Evolutionary conservation across 345 rosid species (phyloP).

Genomic region (Syzygium grande): DNA sequence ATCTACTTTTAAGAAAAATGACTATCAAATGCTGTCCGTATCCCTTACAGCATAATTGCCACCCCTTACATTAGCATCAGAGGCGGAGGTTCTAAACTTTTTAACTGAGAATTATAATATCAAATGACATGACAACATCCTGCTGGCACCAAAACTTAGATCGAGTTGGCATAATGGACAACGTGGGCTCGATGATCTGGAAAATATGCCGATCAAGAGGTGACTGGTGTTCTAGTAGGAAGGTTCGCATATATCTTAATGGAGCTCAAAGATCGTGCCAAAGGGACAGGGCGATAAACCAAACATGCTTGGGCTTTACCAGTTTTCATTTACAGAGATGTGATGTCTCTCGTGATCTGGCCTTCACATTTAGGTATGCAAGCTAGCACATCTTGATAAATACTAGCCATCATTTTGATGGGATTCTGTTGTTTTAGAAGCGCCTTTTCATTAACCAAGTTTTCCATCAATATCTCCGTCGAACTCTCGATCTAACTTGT

Average conservation of each 20-base stretch:
- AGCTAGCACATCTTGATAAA: neutral
- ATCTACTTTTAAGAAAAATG: neutral
- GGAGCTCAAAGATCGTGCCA: neutral
- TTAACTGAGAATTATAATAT: neutral
- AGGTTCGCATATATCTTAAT: neutral
- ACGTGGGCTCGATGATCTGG: neutral
- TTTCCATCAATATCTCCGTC: too few species aligned
- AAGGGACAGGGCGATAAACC: neutral
- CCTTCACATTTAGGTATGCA: neutral
- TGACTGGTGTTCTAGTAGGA: neutral
- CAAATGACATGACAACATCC: neutral
- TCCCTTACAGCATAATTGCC: neutral
- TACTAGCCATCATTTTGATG: neutral
- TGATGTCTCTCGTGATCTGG: neutral
- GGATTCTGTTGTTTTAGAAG: neutral
- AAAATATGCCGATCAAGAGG: neutral
- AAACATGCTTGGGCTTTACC: neutral
- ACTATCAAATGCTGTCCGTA: too few species aligned
- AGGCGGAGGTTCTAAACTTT: neutral
- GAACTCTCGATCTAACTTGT: neutral
- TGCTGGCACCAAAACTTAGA: neutral
- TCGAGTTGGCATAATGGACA: neutral
- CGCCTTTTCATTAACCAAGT: too few species aligned
- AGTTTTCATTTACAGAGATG: neutral
- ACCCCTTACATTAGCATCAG: neutral